phyloP scores from a whole-genome alignment of 768 basidiomycete species.

The Phylloporus rhodoxanthus region DNA sequence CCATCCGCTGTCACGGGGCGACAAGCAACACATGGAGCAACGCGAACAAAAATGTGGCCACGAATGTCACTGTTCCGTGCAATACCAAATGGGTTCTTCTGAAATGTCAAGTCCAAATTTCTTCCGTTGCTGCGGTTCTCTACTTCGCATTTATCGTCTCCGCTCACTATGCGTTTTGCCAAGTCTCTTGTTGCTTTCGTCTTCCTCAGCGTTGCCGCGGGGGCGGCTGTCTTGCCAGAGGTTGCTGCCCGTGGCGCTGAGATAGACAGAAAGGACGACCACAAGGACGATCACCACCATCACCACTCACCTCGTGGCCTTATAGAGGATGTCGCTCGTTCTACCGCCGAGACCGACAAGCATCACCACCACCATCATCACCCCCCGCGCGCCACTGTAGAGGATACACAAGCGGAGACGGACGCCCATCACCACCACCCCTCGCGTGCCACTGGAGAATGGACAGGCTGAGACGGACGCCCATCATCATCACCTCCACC shows the following conservation, averaged over 20 bases:
- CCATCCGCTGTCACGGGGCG: too few species aligned
- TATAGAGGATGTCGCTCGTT: background rate
- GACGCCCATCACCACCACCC: background rate
- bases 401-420: background rate
- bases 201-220: slow-evolving; percentile 3
- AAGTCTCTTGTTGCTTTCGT: background rate
- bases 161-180: slow-evolving; percentile 3
- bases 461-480: too few species aligned
- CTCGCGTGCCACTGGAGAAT: too few species aligned
- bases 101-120: background rate
- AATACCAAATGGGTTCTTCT: background rate
- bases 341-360: background rate
- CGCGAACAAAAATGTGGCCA: background rate
- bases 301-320: background rate
- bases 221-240: background rate
- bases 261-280: background rate
- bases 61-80: background rate
- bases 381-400: background rate
- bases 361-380: background rate
- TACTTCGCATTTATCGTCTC: background rate
- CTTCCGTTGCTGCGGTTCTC: background rate
- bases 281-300: background rate
- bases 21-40: too few species aligned
- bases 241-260: background rate
- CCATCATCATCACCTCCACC: too few species aligned